Base-by-base conservation (phyloP, 2,329 filamentous ascomycete genomes). In the Cladosporium cucumerinum region DNA sequence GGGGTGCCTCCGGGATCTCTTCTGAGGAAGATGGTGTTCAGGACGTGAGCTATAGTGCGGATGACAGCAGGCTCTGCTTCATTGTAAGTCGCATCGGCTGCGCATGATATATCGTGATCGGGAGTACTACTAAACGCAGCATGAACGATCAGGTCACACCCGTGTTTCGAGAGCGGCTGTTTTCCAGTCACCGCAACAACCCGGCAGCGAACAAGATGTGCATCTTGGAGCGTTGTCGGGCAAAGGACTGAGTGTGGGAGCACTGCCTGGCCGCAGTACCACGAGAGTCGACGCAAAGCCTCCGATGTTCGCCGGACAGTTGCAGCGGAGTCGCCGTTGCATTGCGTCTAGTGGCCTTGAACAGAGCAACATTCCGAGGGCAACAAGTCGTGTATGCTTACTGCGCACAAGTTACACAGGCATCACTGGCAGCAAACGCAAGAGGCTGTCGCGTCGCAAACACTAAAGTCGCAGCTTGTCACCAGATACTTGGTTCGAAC, bases 281-380 rank as follows among this genome's bases (percentile, higher is more conserved):
- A 64, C 55, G 39, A 46, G 12, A n/a, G 28, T 46, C 55, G 60
- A 46, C 46, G 34, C 18, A 46, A 58, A 52, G 16, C 34, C 54
- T 59, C 62, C 62, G 62, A 64, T 52, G 55, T 64, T 54, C 54
- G 54, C 54, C 62, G 54, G 52, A 58, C 43, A 58, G 62, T 64
- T 52, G 62, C 55, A 64, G 62, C 55, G 54, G 62, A 59, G 54
- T 59, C 49, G 62, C 62, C 62, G 48, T 59, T 59, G 62, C 46
- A 59, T 59, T 64, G 39, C 43, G 21, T 61, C 59, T 61, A 54
- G 59, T 43, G 60, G 30, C 34, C 60, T 46, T 54, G 59, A 30
- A 55, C 23, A 43, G 36, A 46, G 32, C 48, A 54, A 55, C 46
- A 46, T 46, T 32, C n/a, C 39, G 51, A 54, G 51, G 8, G 18